These are phyloP conservation scores for Xylaria acuta DNA, from an alignment of 495 filamentous ascomycete genomes.

Conservation along the genomic window DNA sequence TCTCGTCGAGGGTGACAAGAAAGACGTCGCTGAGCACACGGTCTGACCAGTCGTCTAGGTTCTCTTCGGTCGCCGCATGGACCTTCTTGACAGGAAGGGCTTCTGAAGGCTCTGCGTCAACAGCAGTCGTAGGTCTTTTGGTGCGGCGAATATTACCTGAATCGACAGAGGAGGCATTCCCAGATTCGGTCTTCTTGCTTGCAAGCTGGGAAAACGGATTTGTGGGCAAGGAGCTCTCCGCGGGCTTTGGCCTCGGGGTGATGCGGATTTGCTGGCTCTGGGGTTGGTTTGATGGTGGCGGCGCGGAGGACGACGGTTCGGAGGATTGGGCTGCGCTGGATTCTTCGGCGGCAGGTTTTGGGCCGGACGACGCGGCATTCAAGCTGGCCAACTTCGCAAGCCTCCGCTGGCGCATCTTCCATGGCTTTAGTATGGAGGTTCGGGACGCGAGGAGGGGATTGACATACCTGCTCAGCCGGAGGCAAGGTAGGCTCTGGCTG, in stretches of 20 bases:
- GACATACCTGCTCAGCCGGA: slow-evolving; percentile 40
- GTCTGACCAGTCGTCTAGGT: slow-evolving; percentile 72
- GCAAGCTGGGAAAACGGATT: slow-evolving; percentile 53
- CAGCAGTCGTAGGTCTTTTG: slow-evolving; percentile 29
- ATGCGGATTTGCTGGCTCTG: slow-evolving; percentile 25
- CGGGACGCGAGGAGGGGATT: not conserved
- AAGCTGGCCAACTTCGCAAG: slow-evolving; percentile 65
- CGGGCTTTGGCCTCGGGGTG: slow-evolving; percentile 8
- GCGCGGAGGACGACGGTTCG: slow-evolving; percentile 16
- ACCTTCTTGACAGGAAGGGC: slow-evolving; percentile 33
- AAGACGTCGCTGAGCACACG: slow-evolving; percentile 72
- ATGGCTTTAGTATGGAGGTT: not conserved
- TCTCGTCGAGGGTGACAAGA: slow-evolving; percentile 71
- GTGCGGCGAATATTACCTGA: slow-evolving; percentile 32
- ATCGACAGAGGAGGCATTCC: slow-evolving; percentile 24
- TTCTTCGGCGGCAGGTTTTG: slow-evolving; percentile 31
- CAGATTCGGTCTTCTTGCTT: slow-evolving; percentile 43
- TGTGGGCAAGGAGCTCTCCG: slow-evolving; percentile 13
- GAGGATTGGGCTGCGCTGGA: slow-evolving; percentile 20
- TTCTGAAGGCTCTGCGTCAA: slow-evolving; percentile 32
- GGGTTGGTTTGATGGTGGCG: slow-evolving; percentile 4
- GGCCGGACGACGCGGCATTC: slow-evolving; percentile 22
- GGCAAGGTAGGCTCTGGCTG: slow-evolving; percentile 33
- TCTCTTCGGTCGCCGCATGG: slow-evolving; percentile 42
- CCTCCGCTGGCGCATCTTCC: slow-evolving; percentile 72